Evolutionary conservation across 2,329 filamentous ascomycete genomes (phyloP).

Genomic region (Pleomassaria siparia): DNA sequence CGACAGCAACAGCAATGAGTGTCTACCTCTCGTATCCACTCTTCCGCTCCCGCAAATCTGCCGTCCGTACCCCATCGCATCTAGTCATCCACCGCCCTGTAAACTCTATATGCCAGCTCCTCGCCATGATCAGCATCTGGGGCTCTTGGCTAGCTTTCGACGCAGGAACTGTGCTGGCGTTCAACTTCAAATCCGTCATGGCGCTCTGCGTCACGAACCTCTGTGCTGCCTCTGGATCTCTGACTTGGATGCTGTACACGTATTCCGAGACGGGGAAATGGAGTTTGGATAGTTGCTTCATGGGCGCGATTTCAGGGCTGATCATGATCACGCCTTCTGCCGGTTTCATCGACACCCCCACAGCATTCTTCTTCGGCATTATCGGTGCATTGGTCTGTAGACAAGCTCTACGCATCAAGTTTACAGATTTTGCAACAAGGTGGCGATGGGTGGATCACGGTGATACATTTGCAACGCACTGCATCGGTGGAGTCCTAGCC

Average conservation of each 20-base stretch:
- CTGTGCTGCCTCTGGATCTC: constrained; percentile 50
- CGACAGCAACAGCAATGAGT: constrained; percentile 48
- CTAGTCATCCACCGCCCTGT: constrained; percentile 52
- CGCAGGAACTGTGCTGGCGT: constrained; percentile 51
- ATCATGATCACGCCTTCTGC: constrained; percentile 57
- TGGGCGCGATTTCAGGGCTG: constrained; percentile 56
- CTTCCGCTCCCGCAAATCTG: constrained; percentile 50
- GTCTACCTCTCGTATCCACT: constrained; percentile 55
- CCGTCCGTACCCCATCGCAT: constrained; percentile 49
- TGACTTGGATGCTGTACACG: constrained; percentile 52
- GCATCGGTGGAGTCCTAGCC: constrained; percentile 53
- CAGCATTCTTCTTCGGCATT: constrained; percentile 53
- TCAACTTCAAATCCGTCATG: constrained; percentile 55
- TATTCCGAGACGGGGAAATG: constrained; percentile 48
- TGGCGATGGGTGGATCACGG: constrained; percentile 58
- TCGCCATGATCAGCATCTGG: constrained; percentile 55
- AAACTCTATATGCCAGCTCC: constrained; percentile 51
- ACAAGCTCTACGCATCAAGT: constrained; percentile 57
- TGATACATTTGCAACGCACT: constrained; percentile 59
- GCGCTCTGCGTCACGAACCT: constrained; percentile 54
- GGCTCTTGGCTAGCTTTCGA: constrained; percentile 56
- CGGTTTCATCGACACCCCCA: constrained; percentile 53
- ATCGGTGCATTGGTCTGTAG: constrained; percentile 51
- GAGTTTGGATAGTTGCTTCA: constrained; percentile 54
- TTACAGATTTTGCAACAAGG: constrained; percentile 50